These are phyloP conservation scores for Calocybe indica DNA, from an alignment of 768 basidiomycete genomes.

Conservation along the genomic window DNA sequence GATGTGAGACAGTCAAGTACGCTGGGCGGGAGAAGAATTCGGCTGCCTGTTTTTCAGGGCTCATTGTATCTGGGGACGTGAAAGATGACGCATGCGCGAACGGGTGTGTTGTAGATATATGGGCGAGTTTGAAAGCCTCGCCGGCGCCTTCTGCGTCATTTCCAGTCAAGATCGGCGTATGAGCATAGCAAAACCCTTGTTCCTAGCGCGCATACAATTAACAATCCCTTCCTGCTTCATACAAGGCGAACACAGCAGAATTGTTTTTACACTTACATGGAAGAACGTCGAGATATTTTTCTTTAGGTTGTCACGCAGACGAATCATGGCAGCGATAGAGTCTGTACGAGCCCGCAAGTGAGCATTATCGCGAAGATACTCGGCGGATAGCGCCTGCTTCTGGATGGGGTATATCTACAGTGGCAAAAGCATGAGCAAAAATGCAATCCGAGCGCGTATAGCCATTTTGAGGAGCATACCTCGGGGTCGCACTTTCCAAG, in stretches of 20 bases:
- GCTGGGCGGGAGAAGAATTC: constrained; percentile 76
- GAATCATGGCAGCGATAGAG: constrained; percentile 65
- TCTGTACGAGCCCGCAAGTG: constrained; percentile 86
- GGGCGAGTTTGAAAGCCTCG: constrained; percentile 74
- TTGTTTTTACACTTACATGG: constrained; percentile 41
- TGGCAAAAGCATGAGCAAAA: background rate
- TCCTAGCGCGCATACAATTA: constrained; percentile 30
- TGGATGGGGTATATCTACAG: constrained; percentile 83
- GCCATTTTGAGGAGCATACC: constrained; percentile 15
- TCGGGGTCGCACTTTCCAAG: constrained; percentile 44
- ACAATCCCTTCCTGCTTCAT: too few species aligned
- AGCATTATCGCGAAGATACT: constrained; percentile 79
- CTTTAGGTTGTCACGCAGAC: constrained; percentile 57
- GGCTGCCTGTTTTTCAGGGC: constrained; percentile 5
- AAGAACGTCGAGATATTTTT: constrained; percentile 63
- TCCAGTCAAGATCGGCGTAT: constrained; percentile 85
- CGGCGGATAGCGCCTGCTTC: constrained; percentile 73
- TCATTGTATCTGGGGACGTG: constrained; percentile 9
- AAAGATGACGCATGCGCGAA: constrained; percentile 11
- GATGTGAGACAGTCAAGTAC: constrained; percentile 91
- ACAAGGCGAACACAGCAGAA: background rate
- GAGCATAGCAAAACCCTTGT: constrained; percentile 72
- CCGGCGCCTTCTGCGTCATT: constrained; percentile 97
- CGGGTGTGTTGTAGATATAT: constrained; percentile 26
- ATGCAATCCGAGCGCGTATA: background rate